A percentile compares a stretch with the other conserved stretches of the same genome.
Conservation (phyloP, 257 asterid genomes). For the Rhazya stricta region DNA sequence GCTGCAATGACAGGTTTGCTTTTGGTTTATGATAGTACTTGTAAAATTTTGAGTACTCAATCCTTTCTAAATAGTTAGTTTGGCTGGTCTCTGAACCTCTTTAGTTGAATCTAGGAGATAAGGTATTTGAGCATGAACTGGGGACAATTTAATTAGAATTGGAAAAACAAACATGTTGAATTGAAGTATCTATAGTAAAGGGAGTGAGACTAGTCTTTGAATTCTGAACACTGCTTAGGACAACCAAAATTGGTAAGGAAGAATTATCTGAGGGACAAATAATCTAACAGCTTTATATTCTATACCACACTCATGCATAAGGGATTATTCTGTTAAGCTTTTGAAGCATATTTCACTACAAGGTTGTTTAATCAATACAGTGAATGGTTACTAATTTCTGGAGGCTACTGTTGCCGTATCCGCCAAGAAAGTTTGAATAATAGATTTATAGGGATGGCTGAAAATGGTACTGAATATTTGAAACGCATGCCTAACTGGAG, state of each 20-base stretch:
- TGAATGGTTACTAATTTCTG: not conserved
- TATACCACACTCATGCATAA: not conserved
- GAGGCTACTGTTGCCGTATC: not conserved
- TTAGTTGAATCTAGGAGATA: not conserved
- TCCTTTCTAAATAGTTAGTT: not conserved
- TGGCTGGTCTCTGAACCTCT: not conserved
- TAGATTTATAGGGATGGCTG: not conserved
- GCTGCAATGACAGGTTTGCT: conserved; percentile 66
- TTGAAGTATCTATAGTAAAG: not conserved
- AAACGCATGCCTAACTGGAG: not conserved
- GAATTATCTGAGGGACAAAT: not conserved
- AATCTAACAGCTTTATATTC: not conserved
- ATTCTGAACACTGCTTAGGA: not conserved
- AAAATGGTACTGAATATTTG: not conserved
- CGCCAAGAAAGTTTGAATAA: not conserved
- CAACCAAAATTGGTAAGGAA: not conserved
- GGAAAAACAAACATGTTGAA: not conserved
- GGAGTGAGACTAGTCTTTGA: not conserved
- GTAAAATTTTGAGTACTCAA: not conserved
- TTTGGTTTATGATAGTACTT: not conserved
- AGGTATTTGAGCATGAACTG: not conserved
- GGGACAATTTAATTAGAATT: not conserved
- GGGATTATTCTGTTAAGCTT: not conserved
- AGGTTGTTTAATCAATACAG: not conserved
- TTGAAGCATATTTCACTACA: not conserved